phyloP scores from a whole-genome alignment of 768 basidiomycete genomes.

The Kwoniella shandongensis region DNA sequence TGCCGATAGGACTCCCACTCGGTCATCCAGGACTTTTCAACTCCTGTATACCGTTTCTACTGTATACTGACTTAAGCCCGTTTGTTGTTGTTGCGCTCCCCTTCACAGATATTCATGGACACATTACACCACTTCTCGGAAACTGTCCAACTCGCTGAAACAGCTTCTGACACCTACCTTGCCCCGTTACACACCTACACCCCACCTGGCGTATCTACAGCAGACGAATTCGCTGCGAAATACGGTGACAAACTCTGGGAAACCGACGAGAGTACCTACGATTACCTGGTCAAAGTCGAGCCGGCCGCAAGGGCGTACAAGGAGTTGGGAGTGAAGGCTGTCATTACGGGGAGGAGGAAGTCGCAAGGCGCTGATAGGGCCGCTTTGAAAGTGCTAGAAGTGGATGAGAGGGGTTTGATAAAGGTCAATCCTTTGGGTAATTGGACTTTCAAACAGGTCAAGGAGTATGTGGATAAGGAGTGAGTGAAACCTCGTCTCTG shows the following conservation, averaged over 20 bases:
- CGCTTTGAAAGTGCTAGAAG: constrained; percentile 77
- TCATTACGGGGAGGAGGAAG: constrained; percentile 92
- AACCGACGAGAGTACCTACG: constrained; percentile 79
- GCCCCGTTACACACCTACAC: constrained; percentile 72
- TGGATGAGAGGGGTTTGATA: constrained; percentile 82
- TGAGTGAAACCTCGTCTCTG: constrained; percentile 31
- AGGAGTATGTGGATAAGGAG: constrained; percentile 78
- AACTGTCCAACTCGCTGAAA: constrained; percentile 82
- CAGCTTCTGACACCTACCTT: constrained; percentile 74
- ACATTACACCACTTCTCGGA: constrained; percentile 94
- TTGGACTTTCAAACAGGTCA: constrained; percentile 81
- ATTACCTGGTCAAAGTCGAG: constrained; percentile 93
- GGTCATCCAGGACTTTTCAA: neutral
- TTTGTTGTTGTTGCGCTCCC: neutral
- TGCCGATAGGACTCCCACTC: no score
- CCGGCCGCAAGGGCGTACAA: constrained; percentile 86
- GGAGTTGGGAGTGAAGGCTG: constrained; percentile 71
- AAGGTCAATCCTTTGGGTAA: constrained; percentile 91
- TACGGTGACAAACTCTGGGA: constrained; percentile 85
- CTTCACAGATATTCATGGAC: constrained; percentile 78
- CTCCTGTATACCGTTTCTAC: neutral
- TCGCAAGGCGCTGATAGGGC: constrained; percentile 92
- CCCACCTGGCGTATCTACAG: constrained; percentile 68
- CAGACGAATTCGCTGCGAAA: constrained; percentile 72
- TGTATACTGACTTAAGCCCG: neutral